A percentile compares a stretch with the other conserved stretches of the same genome.
Evolutionary conservation across 495 filamentous ascomycete species (phyloP).

Genomic region (Penicillium desertorum): DNA sequence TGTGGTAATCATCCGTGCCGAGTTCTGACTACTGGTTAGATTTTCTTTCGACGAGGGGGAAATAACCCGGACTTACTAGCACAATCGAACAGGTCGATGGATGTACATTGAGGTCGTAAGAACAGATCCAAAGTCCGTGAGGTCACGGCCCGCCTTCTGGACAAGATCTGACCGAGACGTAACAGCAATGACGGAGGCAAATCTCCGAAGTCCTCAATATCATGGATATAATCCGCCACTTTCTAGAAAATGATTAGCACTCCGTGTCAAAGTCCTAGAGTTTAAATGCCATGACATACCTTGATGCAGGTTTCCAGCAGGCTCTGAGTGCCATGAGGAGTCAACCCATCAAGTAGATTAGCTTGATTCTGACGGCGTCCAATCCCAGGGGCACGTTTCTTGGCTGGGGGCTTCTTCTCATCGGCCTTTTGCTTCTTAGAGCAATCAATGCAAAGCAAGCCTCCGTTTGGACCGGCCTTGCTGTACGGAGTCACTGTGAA

Average conservation of each 20-base stretch:
- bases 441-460: slow-evolving; percentile 80
- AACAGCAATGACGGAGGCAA: slow-evolving; percentile 65
- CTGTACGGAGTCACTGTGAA: slow-evolving; percentile 94
- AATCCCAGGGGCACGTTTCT: slow-evolving; percentile 53
- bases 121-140: slow-evolving; percentile 72
- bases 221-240: slow-evolving; percentile 75
- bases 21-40: slow-evolving; percentile 52
- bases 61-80: slow-evolving; percentile 49
- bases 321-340: slow-evolving; percentile 65
- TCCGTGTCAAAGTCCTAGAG: not conserved
- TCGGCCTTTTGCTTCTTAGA: slow-evolving; percentile 71
- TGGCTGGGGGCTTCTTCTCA: slow-evolving; percentile 59
- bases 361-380: slow-evolving; percentile 72
- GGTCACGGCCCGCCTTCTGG: slow-evolving; percentile 72
- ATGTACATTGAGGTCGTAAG: slow-evolving; percentile 62
- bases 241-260: slow-evolving; percentile 44
- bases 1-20: slow-evolving; percentile 68
- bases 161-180: slow-evolving; percentile 75
- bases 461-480: slow-evolving; percentile 75
- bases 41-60: not conserved
- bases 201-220: slow-evolving; percentile 82
- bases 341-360: slow-evolving; percentile 73
- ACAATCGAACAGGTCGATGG: slow-evolving; percentile 76
- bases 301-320: slow-evolving; percentile 79
- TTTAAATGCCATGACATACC: slow-evolving; percentile 27